Conservation (phyloP, 371 early-diverging fungal species). For the Rhizomucor pusillus region DNA sequence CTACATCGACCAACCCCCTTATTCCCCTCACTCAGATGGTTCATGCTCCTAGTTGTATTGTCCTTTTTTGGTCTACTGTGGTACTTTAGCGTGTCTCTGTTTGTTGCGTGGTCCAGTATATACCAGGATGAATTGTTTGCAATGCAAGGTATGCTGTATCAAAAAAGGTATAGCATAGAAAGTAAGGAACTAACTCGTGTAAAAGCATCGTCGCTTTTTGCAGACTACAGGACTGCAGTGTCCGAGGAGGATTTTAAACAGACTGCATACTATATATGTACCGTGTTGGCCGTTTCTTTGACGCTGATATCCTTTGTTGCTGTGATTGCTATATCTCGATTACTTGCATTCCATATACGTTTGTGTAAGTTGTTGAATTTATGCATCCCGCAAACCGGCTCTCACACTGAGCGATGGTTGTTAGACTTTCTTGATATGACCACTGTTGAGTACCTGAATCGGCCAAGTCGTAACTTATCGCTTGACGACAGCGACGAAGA, state of each 20-base stretch:
- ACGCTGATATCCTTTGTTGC: slow-evolving; percentile 26
- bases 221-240: not conserved
- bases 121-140: slow-evolving; percentile 25
- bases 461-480: slow-evolving; percentile 5
- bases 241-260: not conserved
- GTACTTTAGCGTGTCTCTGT: slow-evolving; percentile 23
- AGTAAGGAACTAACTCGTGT: too few species aligned
- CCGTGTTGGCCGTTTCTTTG: slow-evolving; percentile 12
- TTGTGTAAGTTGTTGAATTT: slow-evolving; percentile 23
- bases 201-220: not conserved
- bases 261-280: slow-evolving; percentile 8
- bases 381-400: not conserved
- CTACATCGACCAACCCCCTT: too few species aligned
- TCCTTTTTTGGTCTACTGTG: slow-evolving; percentile 30
- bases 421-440: slow-evolving; percentile 41
- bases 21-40: slow-evolving; percentile 10
- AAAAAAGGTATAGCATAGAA: not conserved
- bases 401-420: slow-evolving; percentile 1
- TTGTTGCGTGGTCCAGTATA: slow-evolving; percentile 30
- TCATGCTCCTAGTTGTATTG: slow-evolving; percentile 21
- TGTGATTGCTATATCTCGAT: slow-evolving; percentile 30
- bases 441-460: slow-evolving; percentile 51
- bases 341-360: slow-evolving; percentile 48
- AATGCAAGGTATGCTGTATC: slow-evolving; percentile 24
- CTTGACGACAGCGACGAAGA: slow-evolving; percentile 20